Evolutionary conservation across 1,284 basidiomycete genomes (phyloP), one percentile per base, ranked within the genome.

Genomic region (Pisolithus thermaeus): DNA sequence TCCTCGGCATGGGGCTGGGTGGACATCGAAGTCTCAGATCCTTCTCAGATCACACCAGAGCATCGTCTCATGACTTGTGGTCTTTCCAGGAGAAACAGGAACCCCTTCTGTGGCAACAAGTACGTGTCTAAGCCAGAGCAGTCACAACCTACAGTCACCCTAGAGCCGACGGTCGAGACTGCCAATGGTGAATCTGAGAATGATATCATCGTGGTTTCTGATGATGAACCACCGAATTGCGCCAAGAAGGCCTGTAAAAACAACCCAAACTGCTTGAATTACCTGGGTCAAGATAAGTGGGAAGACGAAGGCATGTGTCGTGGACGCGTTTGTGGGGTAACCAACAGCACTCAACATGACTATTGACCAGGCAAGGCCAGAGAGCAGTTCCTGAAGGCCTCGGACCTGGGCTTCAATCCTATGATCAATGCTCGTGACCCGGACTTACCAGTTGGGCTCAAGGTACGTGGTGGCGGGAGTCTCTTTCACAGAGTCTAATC

Each of bases 231-330:
- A 41, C 64, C 68, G 1, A 58, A 62, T 16, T 95, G 92, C 62
- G 75, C 68, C 47, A 78, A 76, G 56, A 87, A 80, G 53, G 49
- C 55, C 4, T 97, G 93, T 68, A 84, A 77, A 61, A 69, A 66
- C 47, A 91, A 90, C 61, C 88, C 90, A 6, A 80, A 84, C 52
- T 96, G 93, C 65, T 71, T 92, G 56, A 95, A 94, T 64, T 83
- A 91, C 68, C 69, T 96, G 27, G 91, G 90, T 6, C 87, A 90
- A 58, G 82, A 85, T 25, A 75, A 77, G 56, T 90, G 87, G 87
- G 82, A 87, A 63, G 72, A 81, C 55, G 75, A 80, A 74, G 78
- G 82, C 82, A 44, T 49, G 71, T 40, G 25, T 41, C 43, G 39
- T n/a, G 39, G 49, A 58, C 60, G 60, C 56, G 58, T 60, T 54